Evolutionary conservation across 192 early-diverging fungal genomes (phyloP).

Genomic region (Mortierella alpina): DNA sequence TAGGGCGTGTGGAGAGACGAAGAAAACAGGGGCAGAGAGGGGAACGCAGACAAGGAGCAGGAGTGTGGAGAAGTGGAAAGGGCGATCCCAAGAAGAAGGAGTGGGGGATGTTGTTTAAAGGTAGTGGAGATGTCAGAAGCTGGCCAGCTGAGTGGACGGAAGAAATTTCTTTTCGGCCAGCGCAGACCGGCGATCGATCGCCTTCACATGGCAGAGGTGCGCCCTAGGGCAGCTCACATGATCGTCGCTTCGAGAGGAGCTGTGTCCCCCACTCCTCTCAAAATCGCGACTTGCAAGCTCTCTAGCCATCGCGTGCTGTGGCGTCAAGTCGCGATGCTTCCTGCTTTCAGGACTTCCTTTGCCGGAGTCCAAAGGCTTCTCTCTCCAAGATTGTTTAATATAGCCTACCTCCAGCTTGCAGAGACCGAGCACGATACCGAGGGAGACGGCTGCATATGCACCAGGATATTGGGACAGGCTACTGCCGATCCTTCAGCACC

Average conservation of each 20-base stretch:
- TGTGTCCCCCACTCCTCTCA: neutral
- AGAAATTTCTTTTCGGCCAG: neutral
- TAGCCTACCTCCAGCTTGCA: too few relatives aligned
- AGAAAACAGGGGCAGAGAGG: neutral
- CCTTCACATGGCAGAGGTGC: neutral
- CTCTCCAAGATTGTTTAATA: too few relatives aligned
- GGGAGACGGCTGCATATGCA: too few relatives aligned
- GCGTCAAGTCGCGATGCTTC: too few relatives aligned
- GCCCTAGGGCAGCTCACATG: neutral
- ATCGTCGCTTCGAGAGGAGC: neutral
- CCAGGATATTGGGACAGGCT: too few relatives aligned
- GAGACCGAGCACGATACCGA: too few relatives aligned
- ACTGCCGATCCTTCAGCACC: too few relatives aligned
- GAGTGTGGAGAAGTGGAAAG: neutral
- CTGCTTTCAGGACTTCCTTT: too few relatives aligned
- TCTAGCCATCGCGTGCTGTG: too few relatives aligned
- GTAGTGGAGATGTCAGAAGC: neutral
- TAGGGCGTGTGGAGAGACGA: neutral
- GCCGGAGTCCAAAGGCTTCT: too few relatives aligned
- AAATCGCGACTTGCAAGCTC: too few relatives aligned
- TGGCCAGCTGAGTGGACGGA: neutral
- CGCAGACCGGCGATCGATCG: too few relatives aligned
- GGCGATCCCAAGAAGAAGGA: neutral
- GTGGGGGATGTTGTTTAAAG: neutral
- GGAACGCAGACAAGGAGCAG: neutral